Evolutionary conservation across 2,329 filamentous ascomycete genomes (phyloP).

Genomic region (Botrytis cinerea): DNA sequence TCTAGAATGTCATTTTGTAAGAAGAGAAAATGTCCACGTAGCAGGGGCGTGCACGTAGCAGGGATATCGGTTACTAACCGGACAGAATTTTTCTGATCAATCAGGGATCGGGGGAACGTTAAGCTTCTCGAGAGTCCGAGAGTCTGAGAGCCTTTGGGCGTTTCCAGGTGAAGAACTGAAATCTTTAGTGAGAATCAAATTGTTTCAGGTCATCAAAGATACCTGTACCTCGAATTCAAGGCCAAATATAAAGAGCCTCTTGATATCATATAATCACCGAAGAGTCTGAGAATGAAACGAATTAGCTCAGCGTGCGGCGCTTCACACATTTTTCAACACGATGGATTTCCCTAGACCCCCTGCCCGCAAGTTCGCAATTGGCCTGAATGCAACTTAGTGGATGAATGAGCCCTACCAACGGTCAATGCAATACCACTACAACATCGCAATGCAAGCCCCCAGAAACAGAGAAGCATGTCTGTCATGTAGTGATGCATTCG

Average conservation of each 20-base stretch:
- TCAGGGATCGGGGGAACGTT: no score
- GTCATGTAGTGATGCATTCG: background rate
- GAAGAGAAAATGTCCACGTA: no score
- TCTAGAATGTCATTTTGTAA: no score
- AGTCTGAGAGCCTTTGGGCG: no score
- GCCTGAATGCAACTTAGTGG: background rate
- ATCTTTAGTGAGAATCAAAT: no score
- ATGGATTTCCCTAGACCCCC: background rate
- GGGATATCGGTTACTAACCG: no score
- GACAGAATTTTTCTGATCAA: no score
- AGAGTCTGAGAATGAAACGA: background rate
- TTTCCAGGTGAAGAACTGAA: no score
- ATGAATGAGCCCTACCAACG: slow-evolving; percentile 2
- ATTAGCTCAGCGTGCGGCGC: background rate
- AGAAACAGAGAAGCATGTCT: slow-evolving; percentile 3
- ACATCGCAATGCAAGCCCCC: background rate
- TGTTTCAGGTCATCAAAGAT: no score
- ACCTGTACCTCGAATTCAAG: background rate
- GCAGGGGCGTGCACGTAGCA: no score
- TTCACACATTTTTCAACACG: background rate
- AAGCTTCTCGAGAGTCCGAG: no score
- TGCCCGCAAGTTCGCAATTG: slow-evolving; percentile 13
- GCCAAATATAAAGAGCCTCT: background rate
- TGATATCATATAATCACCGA: background rate
- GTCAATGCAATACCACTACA: background rate